Percentiles rank a stretch among this genome's conserved stretches.
Conservation (phyloP, 805 yeast genomes). For the Saturnispora kantuleensis region DNA sequence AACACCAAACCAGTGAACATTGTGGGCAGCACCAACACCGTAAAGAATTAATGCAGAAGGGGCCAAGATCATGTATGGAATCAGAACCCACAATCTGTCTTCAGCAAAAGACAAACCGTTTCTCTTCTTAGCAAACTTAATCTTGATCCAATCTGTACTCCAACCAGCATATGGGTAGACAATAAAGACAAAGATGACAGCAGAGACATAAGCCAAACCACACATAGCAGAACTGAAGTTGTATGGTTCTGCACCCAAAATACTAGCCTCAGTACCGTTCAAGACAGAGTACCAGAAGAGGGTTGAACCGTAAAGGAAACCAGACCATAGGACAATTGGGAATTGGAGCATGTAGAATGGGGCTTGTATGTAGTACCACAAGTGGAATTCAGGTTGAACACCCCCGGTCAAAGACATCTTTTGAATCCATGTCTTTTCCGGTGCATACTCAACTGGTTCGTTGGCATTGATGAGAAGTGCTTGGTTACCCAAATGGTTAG, state of each 20-base stretch:
- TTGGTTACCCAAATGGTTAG: constrained; percentile 24
- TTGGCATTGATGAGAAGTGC: constrained; percentile 20
- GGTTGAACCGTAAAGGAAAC: constrained; percentile 41
- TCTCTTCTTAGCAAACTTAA: constrained; percentile 38
- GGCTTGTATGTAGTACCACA: constrained; percentile 24
- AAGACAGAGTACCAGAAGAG: constrained; percentile 39
- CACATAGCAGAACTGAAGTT: constrained; percentile 36
- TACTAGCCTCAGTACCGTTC: constrained; percentile 38
- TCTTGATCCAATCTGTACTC: constrained; percentile 41
- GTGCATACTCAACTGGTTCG: constrained; percentile 16
- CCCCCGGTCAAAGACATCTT: constrained; percentile 35
- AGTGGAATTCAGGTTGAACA: constrained; percentile 22
- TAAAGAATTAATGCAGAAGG: constrained; percentile 49
- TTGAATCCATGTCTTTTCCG: constrained; percentile 32
- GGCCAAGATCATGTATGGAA: constrained; percentile 37
- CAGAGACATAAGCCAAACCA: constrained; percentile 46
- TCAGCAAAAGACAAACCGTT: constrained; percentile 48
- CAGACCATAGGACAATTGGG: constrained; percentile 54
- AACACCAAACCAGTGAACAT: constrained; percentile 45
- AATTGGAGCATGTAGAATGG: constrained; percentile 34
- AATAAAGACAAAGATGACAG: constrained; percentile 37
- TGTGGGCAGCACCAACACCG: constrained; percentile 54
- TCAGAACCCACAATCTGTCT: constrained; percentile 44
- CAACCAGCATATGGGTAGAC: constrained; percentile 39
- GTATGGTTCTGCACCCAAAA: constrained; percentile 40